Evolutionary conservation across 1,284 basidiomycete genomes (phyloP), one percentile per base, ranked within the genome.

Genomic region (Sanguinoderma infundibulare): DNA sequence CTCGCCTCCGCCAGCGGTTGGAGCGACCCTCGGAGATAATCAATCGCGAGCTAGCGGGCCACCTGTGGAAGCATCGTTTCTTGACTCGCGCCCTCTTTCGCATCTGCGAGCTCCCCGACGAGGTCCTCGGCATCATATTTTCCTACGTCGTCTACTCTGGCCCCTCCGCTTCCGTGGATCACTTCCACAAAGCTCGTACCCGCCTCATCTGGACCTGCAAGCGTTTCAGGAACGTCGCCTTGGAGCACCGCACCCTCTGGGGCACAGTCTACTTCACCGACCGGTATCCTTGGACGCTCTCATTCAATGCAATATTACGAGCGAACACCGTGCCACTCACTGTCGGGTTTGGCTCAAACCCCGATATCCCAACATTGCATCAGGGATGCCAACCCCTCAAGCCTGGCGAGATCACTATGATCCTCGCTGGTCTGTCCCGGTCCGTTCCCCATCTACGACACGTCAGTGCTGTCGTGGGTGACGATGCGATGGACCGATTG

Each of bases 51-150:
- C 54, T 73, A 20, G 63, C 64, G 22, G 55, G 50, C 6, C 54
- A 61, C 46, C 35, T 46, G 8, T 70, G 67, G 61, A 68, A 51
- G 54, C 68, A 71, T 56, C 72, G 74, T 57, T 40, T 78, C 59
- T 60, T 77, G n/a, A 75, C 75, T 53, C 84, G 77, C 74, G 73
- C 76, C 39, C 57, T 77, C 50, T 90, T 91, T 72, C 82, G 81
- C 40, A 76, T 90, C 60, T 82, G 83, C 70, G 78, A 85, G 42
- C 78, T 91, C 8, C 89, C 89, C 1, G 69, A 74, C 35, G 89
- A 91, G 70, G 85, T 91, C 62, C 73, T 90, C 61, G 74, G 73
- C 72, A 80, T 83, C 59, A 89, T 91, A 63, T 83, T 91, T 64
- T 83, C 82, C 59, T 77, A 78, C 64, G 80, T 83, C 44, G 77